Conservation (phyloP, 805 yeast genomes). For the Teunomyces tritomae region DNA sequence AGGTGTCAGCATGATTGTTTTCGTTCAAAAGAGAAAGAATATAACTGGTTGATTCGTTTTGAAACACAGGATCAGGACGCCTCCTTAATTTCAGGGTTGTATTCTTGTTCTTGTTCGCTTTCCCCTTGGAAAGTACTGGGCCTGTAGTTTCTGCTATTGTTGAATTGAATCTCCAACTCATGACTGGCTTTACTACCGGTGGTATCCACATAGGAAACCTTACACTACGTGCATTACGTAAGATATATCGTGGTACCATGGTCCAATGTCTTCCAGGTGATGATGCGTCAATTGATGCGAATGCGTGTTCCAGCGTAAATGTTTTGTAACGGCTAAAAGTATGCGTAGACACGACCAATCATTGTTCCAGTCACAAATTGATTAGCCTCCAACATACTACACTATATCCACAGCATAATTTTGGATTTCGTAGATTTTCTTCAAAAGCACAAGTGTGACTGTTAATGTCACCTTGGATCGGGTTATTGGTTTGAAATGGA, state of each 20-base stretch:
- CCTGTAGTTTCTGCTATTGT: background rate
- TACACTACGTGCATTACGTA: background rate
- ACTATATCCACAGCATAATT: too few relatives aligned
- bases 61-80: slow-evolving; percentile 20
- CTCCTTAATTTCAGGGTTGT: slow-evolving; percentile 28
- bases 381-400: too few relatives aligned
- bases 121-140: background rate
- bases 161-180: background rate
- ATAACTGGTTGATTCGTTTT: slow-evolving; percentile 21
- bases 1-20: slow-evolving; percentile 12
- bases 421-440: too few relatives aligned
- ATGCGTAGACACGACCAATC: background rate
- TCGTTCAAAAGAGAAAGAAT: slow-evolving; percentile 25
- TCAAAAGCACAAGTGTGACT: too few relatives aligned
- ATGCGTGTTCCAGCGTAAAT: too few relatives aligned
- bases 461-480: too few relatives aligned
- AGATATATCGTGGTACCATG: background rate
- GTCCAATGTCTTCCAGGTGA: background rate
- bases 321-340: background rate
- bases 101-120: slow-evolving; percentile 16
- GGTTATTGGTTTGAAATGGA: too few relatives aligned
- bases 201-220: background rate
- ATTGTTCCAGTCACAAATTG: too few relatives aligned
- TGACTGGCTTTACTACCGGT: background rate
- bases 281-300: background rate